Base-by-base conservation (phyloP, 306 rosid genomes). In the Casuarina glauca region DNA sequence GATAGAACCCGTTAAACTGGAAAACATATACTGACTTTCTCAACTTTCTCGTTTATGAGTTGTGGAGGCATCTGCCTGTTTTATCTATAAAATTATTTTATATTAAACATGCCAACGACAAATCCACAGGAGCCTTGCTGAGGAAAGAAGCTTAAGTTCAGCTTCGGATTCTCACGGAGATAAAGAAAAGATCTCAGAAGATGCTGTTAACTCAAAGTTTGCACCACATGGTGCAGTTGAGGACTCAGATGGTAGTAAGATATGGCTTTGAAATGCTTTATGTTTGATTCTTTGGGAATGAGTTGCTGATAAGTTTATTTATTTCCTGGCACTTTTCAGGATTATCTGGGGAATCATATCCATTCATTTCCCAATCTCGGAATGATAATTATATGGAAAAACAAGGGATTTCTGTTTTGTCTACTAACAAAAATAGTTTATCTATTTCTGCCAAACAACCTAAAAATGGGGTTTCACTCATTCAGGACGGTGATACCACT, bases 121-220 rank as follows among this genome's bases (percentile, higher is more conserved):
- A 69, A 32, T 57, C 53, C 75, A 38, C 88, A 94, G 98, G 84
- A 88, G 84, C 76, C 82, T 82, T 78, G 74, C 77, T 67, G 83
- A 82, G 79, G 90, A 80, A 69, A 82, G 87, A 74, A 71, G 81
- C 86, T 80, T 88, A 39, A 88, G 85, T 84, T 80, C 90, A 46
- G 85, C 92, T 15, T 82, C 86, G n/a, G 89, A 87, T 87, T 92
- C 94, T 72, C 90, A 78, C 72, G 90, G 87, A 78, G 86, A 83
- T 75, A 92, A 88, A 51, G 90, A 82, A 70, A 83, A 85, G 78
- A 66, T 77, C 62, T 80, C 83, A 20, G 88, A 82, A 74, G 88
- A 79, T 78, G 71, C 80, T 73, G 83, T 79, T 43, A 51, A 75
- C 76, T 80, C 85, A 46, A 91, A 91, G 85, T 82, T 84, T 74